These are phyloP conservation scores for Boletus pseudo-olivaceus DNA, from an alignment of 768 basidiomycete genomes.

Conservation along the genomic window DNA sequence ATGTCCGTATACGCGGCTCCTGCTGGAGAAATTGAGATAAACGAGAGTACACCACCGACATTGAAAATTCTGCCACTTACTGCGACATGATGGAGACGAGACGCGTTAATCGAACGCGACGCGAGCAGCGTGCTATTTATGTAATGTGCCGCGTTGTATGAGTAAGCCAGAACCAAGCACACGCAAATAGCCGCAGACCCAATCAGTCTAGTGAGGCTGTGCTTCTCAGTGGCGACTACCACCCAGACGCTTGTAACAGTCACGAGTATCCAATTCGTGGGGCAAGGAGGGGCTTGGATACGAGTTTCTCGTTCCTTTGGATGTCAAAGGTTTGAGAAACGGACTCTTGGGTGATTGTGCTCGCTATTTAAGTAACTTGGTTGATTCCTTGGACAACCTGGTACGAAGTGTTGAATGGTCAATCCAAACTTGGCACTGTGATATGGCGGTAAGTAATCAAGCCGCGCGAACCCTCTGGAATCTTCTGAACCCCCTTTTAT, in stretches of 20 bases:
- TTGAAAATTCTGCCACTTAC: constrained; percentile 3
- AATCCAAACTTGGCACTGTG: background rate
- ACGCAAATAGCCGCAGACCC: constrained; percentile 10
- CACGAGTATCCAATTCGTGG: no score
- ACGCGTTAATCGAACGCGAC: constrained; percentile 6
- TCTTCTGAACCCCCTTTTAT: constrained; percentile 3
- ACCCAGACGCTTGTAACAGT: no score
- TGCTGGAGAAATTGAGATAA: constrained; percentile 3
- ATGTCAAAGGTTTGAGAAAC: background rate
- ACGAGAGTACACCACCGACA: background rate
- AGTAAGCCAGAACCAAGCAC: constrained; percentile 7
- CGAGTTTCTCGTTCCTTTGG: background rate
- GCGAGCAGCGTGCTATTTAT: constrained; percentile 2
- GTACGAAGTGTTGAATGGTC: background rate
- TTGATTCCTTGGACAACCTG: background rate
- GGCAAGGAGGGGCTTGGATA: no score
- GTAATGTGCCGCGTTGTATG: constrained; percentile 1
- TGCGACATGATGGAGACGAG: constrained; percentile 14
- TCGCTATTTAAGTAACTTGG: background rate
- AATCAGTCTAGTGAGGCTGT: background rate
- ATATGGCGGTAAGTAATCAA: constrained; percentile 14
- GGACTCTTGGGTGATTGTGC: background rate
- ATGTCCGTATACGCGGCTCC: constrained; percentile 25
- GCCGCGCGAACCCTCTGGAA: background rate
- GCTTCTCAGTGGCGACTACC: background rate